These are phyloP conservation scores for Asterophora lycoperdoides DNA, from an alignment of 768 basidiomycete genomes.

Conservation along the genomic window DNA sequence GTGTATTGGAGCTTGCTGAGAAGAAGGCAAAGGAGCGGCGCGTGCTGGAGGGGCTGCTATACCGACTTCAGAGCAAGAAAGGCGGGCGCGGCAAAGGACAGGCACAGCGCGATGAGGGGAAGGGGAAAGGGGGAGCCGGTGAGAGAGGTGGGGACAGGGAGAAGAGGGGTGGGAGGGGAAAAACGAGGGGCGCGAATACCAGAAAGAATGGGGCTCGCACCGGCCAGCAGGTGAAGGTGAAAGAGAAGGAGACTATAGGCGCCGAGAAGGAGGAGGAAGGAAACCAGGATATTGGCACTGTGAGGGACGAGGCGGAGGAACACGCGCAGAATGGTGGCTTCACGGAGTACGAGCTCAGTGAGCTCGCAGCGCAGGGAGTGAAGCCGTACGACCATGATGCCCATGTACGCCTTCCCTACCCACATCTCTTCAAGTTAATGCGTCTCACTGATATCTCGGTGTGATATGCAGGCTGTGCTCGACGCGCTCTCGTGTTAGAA, in stretches of 20 bases:
- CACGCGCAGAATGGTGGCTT: slow-evolving; percentile 27
- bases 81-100: slow-evolving; percentile 10
- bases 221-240: background rate
- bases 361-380: slow-evolving; percentile 34
- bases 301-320: slow-evolving; percentile 14
- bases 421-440: background rate
- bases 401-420: slow-evolving; percentile 23
- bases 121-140: background rate
- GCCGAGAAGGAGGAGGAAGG: background rate
- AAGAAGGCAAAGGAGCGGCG: slow-evolving; percentile 18
- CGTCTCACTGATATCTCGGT: background rate
- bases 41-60: slow-evolving; percentile 5
- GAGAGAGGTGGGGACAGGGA: background rate
- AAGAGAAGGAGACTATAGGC: background rate
- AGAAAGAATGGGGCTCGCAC: background rate
- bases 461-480: slow-evolving; percentile 1
- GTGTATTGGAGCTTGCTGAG: slow-evolving; percentile 18
- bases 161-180: slow-evolving; percentile 5
- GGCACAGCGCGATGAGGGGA: slow-evolving; percentile 1
- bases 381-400: slow-evolving; percentile 46
- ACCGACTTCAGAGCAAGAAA: slow-evolving; percentile 10
- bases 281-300: background rate
- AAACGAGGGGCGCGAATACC: background rate
- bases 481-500: slow-evolving; percentile 9
- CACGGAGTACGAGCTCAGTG: slow-evolving; percentile 29